Conservation (phyloP, 2,329 filamentous ascomycete genomes). For the Colletotrichum spinosum region DNA sequence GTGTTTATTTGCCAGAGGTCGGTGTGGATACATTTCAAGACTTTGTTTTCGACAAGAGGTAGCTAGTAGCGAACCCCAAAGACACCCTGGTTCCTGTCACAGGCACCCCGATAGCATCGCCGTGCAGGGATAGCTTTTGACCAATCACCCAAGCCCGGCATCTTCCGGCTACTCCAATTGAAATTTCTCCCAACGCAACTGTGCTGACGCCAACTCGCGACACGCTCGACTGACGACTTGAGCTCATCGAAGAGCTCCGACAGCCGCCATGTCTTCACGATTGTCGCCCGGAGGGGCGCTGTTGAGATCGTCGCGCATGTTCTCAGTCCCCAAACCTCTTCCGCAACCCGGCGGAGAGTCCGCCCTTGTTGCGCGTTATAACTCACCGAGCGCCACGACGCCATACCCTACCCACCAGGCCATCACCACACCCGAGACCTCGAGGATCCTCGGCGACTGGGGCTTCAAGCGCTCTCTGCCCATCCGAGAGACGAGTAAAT, state of each 20-base stretch:
- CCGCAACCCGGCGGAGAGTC: constrained; percentile 67
- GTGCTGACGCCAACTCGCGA: background rate
- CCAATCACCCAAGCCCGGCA: constrained; percentile 28
- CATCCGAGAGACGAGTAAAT: constrained; percentile 76
- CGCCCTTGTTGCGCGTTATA: constrained; percentile 58
- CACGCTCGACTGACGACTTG: constrained; percentile 24
- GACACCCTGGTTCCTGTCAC: too few species aligned
- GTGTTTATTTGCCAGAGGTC: too few species aligned
- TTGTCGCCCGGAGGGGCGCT: constrained; percentile 75
- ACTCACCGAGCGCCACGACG: constrained; percentile 78
- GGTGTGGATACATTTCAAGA: too few species aligned
- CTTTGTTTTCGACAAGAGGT: too few species aligned
- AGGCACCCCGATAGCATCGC: background rate
- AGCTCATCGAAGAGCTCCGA: constrained; percentile 38
- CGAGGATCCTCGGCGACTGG: constrained; percentile 86
- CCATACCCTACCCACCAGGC: constrained; percentile 85
- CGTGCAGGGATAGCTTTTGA: constrained; percentile 30
- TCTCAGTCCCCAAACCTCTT: constrained; percentile 84
- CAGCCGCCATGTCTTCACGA: constrained; percentile 37
- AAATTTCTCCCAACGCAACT: constrained; percentile 34
- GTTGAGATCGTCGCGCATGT: constrained; percentile 88
- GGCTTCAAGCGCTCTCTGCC: constrained; percentile 90
- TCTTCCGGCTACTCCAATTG: constrained; percentile 33
- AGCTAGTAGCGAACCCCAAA: too few species aligned
- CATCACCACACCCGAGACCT: constrained; percentile 80